phyloP scores from a whole-genome alignment of 257 asterid species.

The Solanum commersonii region DNA sequence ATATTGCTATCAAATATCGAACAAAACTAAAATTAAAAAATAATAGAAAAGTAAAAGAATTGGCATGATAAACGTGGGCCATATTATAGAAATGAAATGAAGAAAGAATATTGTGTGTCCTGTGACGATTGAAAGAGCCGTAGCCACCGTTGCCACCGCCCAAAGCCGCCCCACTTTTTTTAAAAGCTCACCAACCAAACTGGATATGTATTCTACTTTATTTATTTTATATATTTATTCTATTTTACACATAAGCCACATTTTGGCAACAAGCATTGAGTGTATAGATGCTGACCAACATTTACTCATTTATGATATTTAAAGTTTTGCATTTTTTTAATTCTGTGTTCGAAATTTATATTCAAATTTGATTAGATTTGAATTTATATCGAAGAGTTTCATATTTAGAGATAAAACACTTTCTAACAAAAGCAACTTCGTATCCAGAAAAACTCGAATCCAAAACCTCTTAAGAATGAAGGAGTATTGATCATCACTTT shows the following conservation, averaged over 20 bases:
- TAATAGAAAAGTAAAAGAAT: neutral
- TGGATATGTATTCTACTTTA: neutral
- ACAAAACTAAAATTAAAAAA: neutral
- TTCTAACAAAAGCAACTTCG: too few species aligned
- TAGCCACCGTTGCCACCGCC: conserved; percentile 2
- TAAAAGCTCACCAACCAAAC: neutral
- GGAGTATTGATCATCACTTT: too few species aligned
- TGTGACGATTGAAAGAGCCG: neutral
- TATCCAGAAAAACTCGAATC: too few species aligned
- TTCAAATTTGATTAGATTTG: too few species aligned
- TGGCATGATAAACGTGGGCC: conserved; percentile 4
- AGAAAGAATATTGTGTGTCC: neutral
- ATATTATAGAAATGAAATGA: neutral
- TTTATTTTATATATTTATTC: neutral
- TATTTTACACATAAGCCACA: neutral
- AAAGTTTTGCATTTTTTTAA: neutral
- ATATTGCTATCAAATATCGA: neutral
- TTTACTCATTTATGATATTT: neutral
- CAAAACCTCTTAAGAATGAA: too few species aligned
- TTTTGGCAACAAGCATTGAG: neutral
- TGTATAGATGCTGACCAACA: neutral
- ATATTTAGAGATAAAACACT: too few species aligned
- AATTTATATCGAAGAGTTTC: too few species aligned
- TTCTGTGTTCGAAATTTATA: too few species aligned
- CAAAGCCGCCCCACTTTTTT: conserved; percentile 1